Conservation (phyloP, 2,329 filamentous ascomycete species). For the Colletotrichum sp. region DNA sequence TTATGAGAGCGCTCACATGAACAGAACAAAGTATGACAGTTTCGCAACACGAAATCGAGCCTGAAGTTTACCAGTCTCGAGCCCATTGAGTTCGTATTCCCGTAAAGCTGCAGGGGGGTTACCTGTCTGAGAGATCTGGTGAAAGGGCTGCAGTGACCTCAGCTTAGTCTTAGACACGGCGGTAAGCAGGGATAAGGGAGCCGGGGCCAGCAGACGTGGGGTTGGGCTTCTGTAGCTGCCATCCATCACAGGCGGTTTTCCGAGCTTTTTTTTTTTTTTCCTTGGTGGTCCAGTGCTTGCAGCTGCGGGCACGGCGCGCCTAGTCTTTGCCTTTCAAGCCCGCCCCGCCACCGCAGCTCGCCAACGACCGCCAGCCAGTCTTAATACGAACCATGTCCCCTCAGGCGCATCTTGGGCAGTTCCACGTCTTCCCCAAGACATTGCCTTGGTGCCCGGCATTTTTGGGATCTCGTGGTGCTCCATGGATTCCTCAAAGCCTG, state of each 20-base stretch:
- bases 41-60: neutral
- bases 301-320: slow-evolving; percentile 9
- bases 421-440: slow-evolving; percentile 2
- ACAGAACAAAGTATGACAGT: neutral
- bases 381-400: slow-evolving; percentile 20
- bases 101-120: neutral
- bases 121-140: neutral
- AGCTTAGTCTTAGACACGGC: neutral
- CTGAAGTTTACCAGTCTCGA: neutral
- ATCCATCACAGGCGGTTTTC: neutral
- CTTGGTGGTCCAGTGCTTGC: neutral
- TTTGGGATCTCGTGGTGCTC: slow-evolving; percentile 16
- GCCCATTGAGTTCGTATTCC: slow-evolving; percentile 9
- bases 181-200: slow-evolving; percentile 5
- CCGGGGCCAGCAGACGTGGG: slow-evolving; percentile 9
- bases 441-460: slow-evolving; percentile 3
- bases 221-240: slow-evolving; percentile 5
- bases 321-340: neutral
- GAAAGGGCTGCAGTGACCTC: slow-evolving; percentile 1
- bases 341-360: slow-evolving; percentile 18
- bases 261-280: neutral
- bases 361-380: neutral
- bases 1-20: neutral
- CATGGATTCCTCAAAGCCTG: slow-evolving; percentile 58
- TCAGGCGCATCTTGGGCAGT: neutral